A percentile compares a stretch with the other conserved stretches of the same genome.
Conservation (phyloP, 257 asterid genomes). For the Solanum piurae region DNA sequence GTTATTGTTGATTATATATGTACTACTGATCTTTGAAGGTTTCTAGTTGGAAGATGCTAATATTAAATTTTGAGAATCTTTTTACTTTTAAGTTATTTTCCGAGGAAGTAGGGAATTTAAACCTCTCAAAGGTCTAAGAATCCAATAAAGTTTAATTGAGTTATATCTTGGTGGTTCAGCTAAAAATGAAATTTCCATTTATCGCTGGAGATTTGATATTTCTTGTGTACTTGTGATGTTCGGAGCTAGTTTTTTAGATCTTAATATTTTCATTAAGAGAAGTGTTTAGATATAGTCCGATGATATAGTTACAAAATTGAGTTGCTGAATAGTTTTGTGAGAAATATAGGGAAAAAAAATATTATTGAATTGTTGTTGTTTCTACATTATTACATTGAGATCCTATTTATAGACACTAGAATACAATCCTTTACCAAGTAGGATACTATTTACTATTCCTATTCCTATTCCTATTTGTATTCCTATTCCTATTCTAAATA, state of each 20-base stretch:
- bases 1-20: not conserved
- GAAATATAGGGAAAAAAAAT: no score
- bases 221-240: not conserved
- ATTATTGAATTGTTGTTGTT: no score
- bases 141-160: not conserved
- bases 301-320: not conserved
- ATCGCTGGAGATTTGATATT: not conserved
- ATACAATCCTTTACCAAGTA: no score
- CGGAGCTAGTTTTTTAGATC: not conserved
- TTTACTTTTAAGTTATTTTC: not conserved
- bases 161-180: not conserved
- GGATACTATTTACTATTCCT: no score
- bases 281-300: not conserved
- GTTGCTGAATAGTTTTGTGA: not conserved
- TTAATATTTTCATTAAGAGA: not conserved
- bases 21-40: not conserved
- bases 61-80: not conserved
- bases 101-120: not conserved
- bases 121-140: not conserved
- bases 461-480: no score
- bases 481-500: no score
- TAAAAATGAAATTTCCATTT: not conserved
- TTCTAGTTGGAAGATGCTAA: not conserved
- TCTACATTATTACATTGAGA: no score
- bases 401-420: no score